Conservation (phyloP, 208 protist species). For the Trypanosomatidae sp. region DNA sequence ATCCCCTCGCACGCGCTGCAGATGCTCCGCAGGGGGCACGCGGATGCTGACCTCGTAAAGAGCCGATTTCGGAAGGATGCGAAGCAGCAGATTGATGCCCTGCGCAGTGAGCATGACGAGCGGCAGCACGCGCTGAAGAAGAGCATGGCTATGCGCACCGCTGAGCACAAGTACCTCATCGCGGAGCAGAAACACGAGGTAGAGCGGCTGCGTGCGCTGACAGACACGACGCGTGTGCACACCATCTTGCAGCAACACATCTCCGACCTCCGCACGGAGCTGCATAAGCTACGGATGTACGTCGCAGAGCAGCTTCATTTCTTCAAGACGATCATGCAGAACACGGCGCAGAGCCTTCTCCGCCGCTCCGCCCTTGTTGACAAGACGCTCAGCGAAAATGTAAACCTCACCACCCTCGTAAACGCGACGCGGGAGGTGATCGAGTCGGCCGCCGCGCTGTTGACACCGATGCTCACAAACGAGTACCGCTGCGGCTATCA, state of each 20-base stretch:
- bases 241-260: constrained; percentile 35
- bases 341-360: constrained; percentile 45
- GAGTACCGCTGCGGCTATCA: constrained; percentile 87
- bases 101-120: constrained; percentile 54
- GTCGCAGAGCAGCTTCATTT: constrained; percentile 50
- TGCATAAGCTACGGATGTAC: constrained; percentile 35
- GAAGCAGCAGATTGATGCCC: constrained; percentile 33
- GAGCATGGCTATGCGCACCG: constrained; percentile 38
- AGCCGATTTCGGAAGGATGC: constrained; percentile 28
- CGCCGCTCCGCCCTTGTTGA: constrained; percentile 58
- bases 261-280: constrained; percentile 41
- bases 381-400: constrained; percentile 61
- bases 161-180: constrained; percentile 46
- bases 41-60: constrained; percentile 27
- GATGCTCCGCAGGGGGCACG: constrained; percentile 11
- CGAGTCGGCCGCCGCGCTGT: constrained; percentile 53
- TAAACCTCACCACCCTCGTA: constrained; percentile 46
- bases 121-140: constrained; percentile 59
- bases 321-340: constrained; percentile 48
- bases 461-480: constrained; percentile 78
- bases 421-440: constrained; percentile 62
- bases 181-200: constrained; percentile 68
- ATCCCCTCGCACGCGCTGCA: constrained; percentile 27
- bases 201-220: constrained; percentile 49
- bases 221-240: constrained; percentile 51